These are phyloP conservation scores for Penicillium nucicola DNA, from an alignment of 495 filamentous ascomycete species.

Conservation along the genomic window DNA sequence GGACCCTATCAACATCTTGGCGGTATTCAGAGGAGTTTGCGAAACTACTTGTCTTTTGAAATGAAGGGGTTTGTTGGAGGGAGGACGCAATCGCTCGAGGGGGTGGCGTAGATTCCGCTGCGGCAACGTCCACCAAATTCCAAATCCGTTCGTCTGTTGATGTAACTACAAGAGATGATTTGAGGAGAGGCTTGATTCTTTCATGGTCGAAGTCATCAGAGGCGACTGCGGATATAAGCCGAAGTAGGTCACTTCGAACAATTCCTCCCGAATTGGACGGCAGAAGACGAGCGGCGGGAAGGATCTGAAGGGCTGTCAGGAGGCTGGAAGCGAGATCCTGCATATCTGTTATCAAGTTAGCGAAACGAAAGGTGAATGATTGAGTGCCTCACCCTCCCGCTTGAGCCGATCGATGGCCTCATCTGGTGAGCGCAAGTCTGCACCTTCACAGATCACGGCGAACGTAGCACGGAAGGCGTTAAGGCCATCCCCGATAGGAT, in stretches of 20 bases:
- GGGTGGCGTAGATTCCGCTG: conserved; percentile 25
- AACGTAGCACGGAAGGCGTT: conserved; percentile 30
- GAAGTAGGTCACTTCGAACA: conserved; percentile 14
- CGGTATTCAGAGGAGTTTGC: conserved; percentile 40
- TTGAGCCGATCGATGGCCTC: conserved; percentile 27
- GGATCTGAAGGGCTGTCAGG: conserved; percentile 16
- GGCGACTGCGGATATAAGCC: conserved; percentile 17
- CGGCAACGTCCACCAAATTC: no score
- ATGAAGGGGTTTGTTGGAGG: conserved; percentile 35
- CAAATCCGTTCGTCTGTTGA: no score
- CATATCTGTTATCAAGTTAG: conserved; percentile 6
- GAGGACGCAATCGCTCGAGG: conserved; percentile 30
- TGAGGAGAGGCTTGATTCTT: conserved; percentile 29
- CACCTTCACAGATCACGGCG: conserved; percentile 19
- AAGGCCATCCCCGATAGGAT: conserved; percentile 34
- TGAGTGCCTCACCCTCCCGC: conserved; percentile 21
- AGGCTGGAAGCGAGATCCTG: conserved; percentile 16
- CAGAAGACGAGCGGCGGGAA: conserved; percentile 23
- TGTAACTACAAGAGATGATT: conserved; percentile 23
- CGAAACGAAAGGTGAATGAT: neutral
- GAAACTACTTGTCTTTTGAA: conserved; percentile 40
- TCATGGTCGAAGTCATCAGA: conserved; percentile 32
- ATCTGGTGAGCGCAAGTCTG: conserved; percentile 12
- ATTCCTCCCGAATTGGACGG: conserved; percentile 11
- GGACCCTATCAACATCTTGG: conserved; percentile 35